Percentiles rank a stretch among this genome's conserved stretches.
Evolutionary conservation across 2,329 filamentous ascomycete species (phyloP).

Genomic region (Stachybotrys chartarum): DNA sequence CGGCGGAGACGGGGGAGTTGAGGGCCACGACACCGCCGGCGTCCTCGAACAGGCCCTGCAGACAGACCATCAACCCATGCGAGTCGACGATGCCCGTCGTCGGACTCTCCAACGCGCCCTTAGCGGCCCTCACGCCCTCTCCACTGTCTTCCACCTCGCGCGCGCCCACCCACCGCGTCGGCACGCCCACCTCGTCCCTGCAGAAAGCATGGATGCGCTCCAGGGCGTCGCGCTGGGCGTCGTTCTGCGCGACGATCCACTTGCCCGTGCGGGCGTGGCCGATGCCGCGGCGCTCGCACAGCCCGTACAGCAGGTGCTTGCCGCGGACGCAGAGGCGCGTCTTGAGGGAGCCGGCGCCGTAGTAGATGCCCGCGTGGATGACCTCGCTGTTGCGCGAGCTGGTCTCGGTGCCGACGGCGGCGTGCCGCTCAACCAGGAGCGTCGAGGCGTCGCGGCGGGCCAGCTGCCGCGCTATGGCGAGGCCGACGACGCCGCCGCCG

Average conservation of each 20-base stretch:
- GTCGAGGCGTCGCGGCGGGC: constrained; percentile 59
- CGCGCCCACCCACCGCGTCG: constrained; percentile 60
- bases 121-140: constrained; percentile 65
- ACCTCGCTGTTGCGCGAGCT: constrained; percentile 91
- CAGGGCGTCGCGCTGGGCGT: constrained; percentile 57
- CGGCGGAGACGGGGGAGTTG: constrained; percentile 53
- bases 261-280: constrained; percentile 73
- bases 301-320: constrained; percentile 67
- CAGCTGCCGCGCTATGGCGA: constrained; percentile 70
- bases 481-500: constrained; percentile 63
- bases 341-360: constrained; percentile 70
- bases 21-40: constrained; percentile 68
- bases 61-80: constrained; percentile 74
- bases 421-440: constrained; percentile 75
- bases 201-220: constrained; percentile 43
- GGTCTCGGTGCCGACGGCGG: constrained; percentile 72
- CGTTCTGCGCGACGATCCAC: constrained; percentile 88
- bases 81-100: constrained; percentile 88
- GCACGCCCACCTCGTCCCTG: constrained; percentile 42
- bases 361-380: constrained; percentile 93
- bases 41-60: constrained; percentile 72
- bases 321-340: constrained; percentile 75
- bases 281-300: constrained; percentile 63
- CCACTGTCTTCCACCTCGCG: constrained; percentile 60
- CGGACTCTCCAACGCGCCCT: constrained; percentile 73